These are phyloP conservation scores for Ogataea polymorpha DNA, from an alignment of 805 yeast genomes.

Conservation along the genomic window DNA sequence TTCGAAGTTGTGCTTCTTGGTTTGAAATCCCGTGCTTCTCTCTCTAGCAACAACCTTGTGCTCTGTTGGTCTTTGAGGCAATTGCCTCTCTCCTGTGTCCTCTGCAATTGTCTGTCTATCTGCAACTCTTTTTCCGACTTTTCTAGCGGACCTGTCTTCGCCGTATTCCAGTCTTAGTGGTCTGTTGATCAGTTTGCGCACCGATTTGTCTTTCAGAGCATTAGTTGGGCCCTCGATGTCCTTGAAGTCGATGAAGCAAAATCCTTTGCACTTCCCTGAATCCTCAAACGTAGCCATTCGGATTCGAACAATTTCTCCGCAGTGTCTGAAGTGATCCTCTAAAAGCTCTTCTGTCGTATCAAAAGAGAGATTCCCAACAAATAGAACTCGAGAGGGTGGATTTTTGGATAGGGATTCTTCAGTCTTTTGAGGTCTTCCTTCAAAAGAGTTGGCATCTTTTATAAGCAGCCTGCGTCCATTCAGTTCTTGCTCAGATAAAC, in stretches of 20 bases:
- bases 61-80: neutral
- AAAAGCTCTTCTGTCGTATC: slow-evolving; percentile 82
- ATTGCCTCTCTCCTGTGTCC: slow-evolving; percentile 3
- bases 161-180: slow-evolving; percentile 86
- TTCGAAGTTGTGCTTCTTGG: slow-evolving; percentile 17
- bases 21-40: slow-evolving; percentile 27
- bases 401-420: slow-evolving; percentile 54
- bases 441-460: slow-evolving; percentile 75
- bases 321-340: slow-evolving; percentile 80
- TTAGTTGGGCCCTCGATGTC: slow-evolving; percentile 77
- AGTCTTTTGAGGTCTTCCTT: slow-evolving; percentile 73
- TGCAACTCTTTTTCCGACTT: slow-evolving; percentile 17
- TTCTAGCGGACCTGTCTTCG: slow-evolving; percentile 73
- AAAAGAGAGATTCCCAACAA: slow-evolving; percentile 90
- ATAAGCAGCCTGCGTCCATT: slow-evolving; percentile 86
- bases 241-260: slow-evolving; percentile 85
- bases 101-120: slow-evolving; percentile 2
- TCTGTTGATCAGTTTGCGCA: slow-evolving; percentile 67
- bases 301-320: slow-evolving; percentile 80
- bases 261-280: slow-evolving; percentile 94
- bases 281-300: slow-evolving; percentile 99
- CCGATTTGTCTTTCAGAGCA: slow-evolving; percentile 71
- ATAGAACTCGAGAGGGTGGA: slow-evolving; percentile 85
- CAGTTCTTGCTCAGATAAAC: slow-evolving; percentile 65
- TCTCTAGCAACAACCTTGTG: slow-evolving; percentile 13